A percentile compares a stretch with the other conserved stretches of the same genome.
phyloP scores from a whole-genome alignment of 2,329 filamentous ascomycete species.

The Ceratocystis albifundus region DNA sequence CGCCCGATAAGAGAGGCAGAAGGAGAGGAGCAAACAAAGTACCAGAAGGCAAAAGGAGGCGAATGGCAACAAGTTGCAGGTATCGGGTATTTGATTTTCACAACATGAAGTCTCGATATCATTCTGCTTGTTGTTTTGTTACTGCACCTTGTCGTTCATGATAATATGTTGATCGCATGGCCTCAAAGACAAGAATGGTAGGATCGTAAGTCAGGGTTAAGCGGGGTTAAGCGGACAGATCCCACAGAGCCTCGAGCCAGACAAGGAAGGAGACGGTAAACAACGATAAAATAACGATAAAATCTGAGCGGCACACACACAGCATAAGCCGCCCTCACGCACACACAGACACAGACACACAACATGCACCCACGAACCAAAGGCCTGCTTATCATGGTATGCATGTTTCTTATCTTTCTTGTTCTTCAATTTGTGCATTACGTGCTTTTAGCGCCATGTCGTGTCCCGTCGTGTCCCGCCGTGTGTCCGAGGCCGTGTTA shows the following conservation, averaged over 20 bases:
- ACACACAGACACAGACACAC: too few species aligned
- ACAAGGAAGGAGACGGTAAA: too few species aligned
- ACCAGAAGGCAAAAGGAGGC: too few species aligned
- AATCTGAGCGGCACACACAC: neutral
- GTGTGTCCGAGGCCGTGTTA: neutral
- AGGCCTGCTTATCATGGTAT: neutral
- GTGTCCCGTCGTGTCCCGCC: neutral
- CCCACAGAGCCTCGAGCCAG: neutral
- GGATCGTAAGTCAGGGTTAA: conserved; percentile 2
- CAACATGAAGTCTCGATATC: too few species aligned
- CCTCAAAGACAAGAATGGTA: neutral
- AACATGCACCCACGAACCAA: neutral
- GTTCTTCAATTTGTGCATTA: neutral
- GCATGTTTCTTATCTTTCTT: neutral
- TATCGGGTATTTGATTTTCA: too few species aligned
- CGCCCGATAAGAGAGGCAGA: neutral
- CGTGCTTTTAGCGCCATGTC: neutral
- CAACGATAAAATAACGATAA: neutral
- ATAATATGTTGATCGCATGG: neutral
- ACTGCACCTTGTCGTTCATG: too few species aligned
- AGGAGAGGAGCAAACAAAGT: too few species aligned
- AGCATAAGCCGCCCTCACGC: neutral
- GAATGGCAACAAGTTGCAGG: too few species aligned
- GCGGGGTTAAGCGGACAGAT: conserved; percentile 9
- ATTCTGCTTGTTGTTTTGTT: too few species aligned